Percentiles rank a stretch among this genome's conserved stretches.
These are phyloP conservation scores for Turritis glabra DNA, from an alignment of 345 rosid genomes.

Conservation along the genomic window DNA sequence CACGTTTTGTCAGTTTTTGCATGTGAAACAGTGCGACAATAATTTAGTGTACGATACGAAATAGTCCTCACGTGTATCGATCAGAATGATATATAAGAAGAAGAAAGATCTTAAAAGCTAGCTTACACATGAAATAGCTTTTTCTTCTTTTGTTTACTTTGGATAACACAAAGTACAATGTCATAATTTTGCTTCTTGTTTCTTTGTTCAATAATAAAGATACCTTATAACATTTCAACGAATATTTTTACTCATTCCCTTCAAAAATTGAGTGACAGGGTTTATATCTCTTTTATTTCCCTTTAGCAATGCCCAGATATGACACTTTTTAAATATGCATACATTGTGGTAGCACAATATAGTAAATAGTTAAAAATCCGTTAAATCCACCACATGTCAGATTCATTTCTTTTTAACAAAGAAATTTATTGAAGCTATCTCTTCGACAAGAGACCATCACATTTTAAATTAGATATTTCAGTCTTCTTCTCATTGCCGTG, in stretches of 20 bases:
- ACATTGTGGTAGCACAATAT: too few species aligned
- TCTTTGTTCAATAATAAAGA: constrained; percentile 3
- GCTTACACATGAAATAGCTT: not conserved
- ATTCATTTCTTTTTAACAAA: not conserved
- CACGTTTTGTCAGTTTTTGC: constrained; percentile 10
- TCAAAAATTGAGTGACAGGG: not conserved
- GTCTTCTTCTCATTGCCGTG: not conserved
- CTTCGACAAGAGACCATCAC: not conserved
- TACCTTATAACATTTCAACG: not conserved
- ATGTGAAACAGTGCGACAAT: constrained; percentile 24
- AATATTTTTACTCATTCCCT: not conserved
- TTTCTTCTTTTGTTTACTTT: constrained; percentile 2
- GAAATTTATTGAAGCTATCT: not conserved
- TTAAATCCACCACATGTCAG: too few species aligned
- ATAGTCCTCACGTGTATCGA: constrained; percentile 1
- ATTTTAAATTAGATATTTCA: not conserved
- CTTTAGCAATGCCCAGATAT: too few species aligned
- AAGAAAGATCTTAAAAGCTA: not conserved
- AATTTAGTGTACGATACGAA: constrained; percentile 3
- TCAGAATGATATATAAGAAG: not conserved
- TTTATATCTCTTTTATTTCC: too few species aligned
- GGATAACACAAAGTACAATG: not conserved
- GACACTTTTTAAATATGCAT: not conserved
- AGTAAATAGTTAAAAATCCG: too few species aligned
- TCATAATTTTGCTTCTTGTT: constrained; percentile 8